These are phyloP conservation scores for Paraphoma chrysanthemicola DNA, from an alignment of 2,329 filamentous ascomycete genomes.

Conservation along the genomic window DNA sequence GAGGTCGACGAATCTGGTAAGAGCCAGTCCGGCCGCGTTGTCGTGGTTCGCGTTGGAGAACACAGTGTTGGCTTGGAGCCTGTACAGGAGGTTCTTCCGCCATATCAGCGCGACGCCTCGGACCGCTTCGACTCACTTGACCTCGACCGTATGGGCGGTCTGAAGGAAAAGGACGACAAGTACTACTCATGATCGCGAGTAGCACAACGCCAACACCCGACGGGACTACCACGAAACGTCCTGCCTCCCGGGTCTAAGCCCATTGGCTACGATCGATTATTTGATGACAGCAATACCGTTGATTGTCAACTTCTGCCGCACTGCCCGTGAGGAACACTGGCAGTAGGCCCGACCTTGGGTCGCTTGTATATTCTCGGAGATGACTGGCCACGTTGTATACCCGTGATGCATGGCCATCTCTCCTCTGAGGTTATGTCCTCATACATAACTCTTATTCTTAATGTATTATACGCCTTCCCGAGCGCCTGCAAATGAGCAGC, in stretches of 20 bases:
- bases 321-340: conserved; percentile 17
- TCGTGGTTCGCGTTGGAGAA: conserved; percentile 91
- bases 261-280: conserved; percentile 47
- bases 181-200: conserved; percentile 36
- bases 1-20: conserved; percentile 87
- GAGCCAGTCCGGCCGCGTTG: conserved; percentile 82
- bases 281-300: conserved; percentile 44
- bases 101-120: conserved; percentile 83
- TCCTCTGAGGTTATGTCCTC: conserved; percentile 46
- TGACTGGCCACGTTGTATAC: conserved; percentile 32
- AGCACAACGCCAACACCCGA: conserved; percentile 15
- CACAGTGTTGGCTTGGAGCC: conserved; percentile 89
- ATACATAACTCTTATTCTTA: conserved; percentile 52
- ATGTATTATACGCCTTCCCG: conserved; percentile 49
- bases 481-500: conserved; percentile 38
- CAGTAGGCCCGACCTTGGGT: conserved; percentile 23
- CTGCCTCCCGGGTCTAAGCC: conserved; percentile 31
- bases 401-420: conserved; percentile 31
- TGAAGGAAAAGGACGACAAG: conserved; percentile 85
- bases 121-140: conserved; percentile 91
- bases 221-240: conserved; percentile 21
- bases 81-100: conserved; percentile 78
- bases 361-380: conserved; percentile 49
- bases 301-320: conserved; percentile 32
- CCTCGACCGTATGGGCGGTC: conserved; percentile 89